Conservation (phyloP, 2,329 filamentous ascomycete genomes). For the Trichoderma sp. region DNA sequence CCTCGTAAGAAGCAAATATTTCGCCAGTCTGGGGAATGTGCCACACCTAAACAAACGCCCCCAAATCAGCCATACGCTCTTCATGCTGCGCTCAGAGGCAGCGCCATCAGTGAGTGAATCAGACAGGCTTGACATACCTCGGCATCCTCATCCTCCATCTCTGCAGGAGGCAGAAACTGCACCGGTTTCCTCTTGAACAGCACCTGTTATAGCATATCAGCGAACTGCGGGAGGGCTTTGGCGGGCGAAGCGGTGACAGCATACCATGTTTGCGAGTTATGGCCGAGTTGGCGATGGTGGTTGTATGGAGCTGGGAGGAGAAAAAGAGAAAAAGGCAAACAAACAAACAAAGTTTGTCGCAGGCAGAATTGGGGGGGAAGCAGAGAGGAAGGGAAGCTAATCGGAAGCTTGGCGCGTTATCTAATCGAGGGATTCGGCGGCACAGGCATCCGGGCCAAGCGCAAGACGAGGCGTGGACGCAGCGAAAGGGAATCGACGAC, state of each 20-base stretch:
- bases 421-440: slow-evolving; percentile 11
- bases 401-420: slow-evolving; percentile 13
- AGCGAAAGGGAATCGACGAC: background rate
- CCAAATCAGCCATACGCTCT: background rate
- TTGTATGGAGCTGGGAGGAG: background rate
- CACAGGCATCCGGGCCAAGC: slow-evolving; percentile 14
- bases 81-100: background rate
- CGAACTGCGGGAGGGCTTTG: background rate
- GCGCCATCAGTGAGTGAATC: background rate
- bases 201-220: slow-evolving; percentile 8
- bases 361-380: background rate
- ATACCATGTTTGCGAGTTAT: slow-evolving; percentile 18
- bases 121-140: slow-evolving; percentile 58
- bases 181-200: slow-evolving; percentile 90
- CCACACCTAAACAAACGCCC: slow-evolving; percentile 65
- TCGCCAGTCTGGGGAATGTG: slow-evolving; percentile 87
- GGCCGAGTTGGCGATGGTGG: background rate
- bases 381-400: background rate
- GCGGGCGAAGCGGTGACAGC: background rate
- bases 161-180: slow-evolving; percentile 68
- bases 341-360: background rate
- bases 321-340: background rate
- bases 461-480: background rate
- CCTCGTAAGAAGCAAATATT: slow-evolving; percentile 83
- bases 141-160: slow-evolving; percentile 73